Evolutionary conservation across 345 rosid genomes (phyloP).

Genomic region (Aquilaria sinensis): DNA sequence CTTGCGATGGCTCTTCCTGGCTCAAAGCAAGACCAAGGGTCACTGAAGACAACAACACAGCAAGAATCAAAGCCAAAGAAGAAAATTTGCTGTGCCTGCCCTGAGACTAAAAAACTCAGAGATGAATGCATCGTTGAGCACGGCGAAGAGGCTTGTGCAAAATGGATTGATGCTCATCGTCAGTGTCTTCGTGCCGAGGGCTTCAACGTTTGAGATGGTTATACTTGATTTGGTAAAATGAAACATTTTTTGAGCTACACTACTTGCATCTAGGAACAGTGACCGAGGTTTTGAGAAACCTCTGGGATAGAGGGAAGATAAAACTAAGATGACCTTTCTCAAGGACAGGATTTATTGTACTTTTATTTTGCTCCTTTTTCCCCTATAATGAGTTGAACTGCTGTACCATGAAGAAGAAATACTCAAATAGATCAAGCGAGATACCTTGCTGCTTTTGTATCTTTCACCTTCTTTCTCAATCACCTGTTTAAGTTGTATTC

Average conservation of each 20-base stretch:
- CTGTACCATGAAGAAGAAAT: not conserved
- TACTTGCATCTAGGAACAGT: slow-evolving; percentile 8
- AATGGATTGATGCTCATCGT: slow-evolving; percentile 96
- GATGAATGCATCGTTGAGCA: slow-evolving; percentile 89
- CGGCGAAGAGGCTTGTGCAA: slow-evolving; percentile 78
- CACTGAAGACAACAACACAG: slow-evolving; percentile 16
- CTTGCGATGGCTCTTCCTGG: slow-evolving; percentile 34
- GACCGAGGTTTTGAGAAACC: slow-evolving; percentile 1
- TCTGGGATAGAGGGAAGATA: slow-evolving; percentile 19
- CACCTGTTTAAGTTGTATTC: not conserved
- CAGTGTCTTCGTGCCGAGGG: slow-evolving; percentile 89
- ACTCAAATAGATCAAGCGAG: not conserved
- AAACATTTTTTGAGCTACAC: slow-evolving; percentile 17
- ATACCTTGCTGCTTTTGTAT: not conserved
- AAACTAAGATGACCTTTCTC: slow-evolving; percentile 2
- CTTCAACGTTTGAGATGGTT: slow-evolving; percentile 54
- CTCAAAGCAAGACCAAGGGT: slow-evolving; percentile 35
- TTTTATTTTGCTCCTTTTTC: too few relatives aligned
- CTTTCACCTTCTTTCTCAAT: not conserved
- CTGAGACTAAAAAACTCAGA: slow-evolving; percentile 81
- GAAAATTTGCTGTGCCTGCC: slow-evolving; percentile 95
- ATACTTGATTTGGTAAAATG: slow-evolving; percentile 17
- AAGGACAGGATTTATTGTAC: not conserved
- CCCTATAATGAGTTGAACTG: slow-evolving; percentile 1
- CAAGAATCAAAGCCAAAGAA: slow-evolving; percentile 66